Conservation (phyloP, 495 filamentous ascomycete species). For the Astrocystis sublimbata region DNA sequence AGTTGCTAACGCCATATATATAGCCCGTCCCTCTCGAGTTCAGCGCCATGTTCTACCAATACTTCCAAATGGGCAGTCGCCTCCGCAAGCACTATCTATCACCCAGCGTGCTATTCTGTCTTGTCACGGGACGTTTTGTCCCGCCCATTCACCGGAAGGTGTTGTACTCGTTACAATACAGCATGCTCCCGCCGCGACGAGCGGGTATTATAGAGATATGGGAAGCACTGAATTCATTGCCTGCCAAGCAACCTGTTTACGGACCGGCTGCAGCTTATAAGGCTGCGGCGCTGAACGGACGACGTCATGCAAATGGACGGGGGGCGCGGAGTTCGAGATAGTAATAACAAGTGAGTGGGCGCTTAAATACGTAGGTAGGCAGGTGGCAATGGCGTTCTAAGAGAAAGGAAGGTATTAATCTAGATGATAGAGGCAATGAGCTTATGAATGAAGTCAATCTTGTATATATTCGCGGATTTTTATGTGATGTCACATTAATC, state of each 20-base stretch:
- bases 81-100: conserved; percentile 95
- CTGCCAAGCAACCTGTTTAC: conserved; percentile 36
- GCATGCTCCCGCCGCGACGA: conserved; percentile 85
- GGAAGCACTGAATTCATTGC: conserved; percentile 61
- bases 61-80: conserved; percentile 89
- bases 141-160: conserved; percentile 92
- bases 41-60: conserved; percentile 90
- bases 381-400: not conserved
- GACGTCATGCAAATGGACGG: conserved; percentile 33
- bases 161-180: conserved; percentile 96
- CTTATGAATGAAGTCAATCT: not conserved
- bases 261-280: conserved; percentile 10
- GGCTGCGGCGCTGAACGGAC: conserved; percentile 21
- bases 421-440: conserved; percentile 16
- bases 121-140: conserved; percentile 85
- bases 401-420: not conserved
- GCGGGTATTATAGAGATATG: conserved; percentile 84
- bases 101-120: conserved; percentile 79
- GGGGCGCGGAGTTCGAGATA: conserved; percentile 22
- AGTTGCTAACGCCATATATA: conserved; percentile 24
- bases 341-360: not conserved
- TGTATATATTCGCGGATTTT: not conserved
- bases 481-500: no score
- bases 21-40: conserved; percentile 90
- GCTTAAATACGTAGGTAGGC: no score